Evolutionary conservation across 768 basidiomycete genomes (phyloP).

Genomic region (Boletellus ananas): DNA sequence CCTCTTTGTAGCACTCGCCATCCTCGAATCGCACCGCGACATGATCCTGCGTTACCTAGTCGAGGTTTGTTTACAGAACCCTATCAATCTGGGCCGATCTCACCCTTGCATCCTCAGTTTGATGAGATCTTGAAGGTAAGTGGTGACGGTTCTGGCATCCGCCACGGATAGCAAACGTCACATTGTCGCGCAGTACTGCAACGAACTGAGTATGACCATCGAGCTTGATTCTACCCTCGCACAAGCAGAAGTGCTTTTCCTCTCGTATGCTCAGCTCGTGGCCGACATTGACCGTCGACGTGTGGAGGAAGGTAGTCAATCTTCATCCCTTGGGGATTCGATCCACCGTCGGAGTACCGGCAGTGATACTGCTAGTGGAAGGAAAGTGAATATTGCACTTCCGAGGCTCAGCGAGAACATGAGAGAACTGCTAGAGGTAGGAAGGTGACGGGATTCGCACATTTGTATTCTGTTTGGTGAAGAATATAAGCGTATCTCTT

Average conservation of each 20-base stretch:
- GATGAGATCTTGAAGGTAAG: slow-evolving; percentile 41
- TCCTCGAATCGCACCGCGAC: slow-evolving; percentile 92
- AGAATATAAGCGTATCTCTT: slow-evolving; percentile 1
- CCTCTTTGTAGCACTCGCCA: slow-evolving; percentile 91
- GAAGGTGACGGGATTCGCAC: slow-evolving; percentile 26
- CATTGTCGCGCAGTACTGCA: slow-evolving; percentile 63
- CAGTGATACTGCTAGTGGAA: slow-evolving; percentile 6
- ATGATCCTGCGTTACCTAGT: slow-evolving; percentile 93
- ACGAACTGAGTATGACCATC: slow-evolving; percentile 93
- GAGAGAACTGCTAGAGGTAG: slow-evolving; percentile 52
- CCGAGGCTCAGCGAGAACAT: slow-evolving; percentile 60
- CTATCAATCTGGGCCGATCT: not conserved
- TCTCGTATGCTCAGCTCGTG: slow-evolving; percentile 85
- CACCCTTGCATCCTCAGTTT: slow-evolving; percentile 48
- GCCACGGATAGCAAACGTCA: slow-evolving; percentile 1
- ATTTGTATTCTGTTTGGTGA: slow-evolving; percentile 1
- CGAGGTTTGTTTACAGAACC: slow-evolving; percentile 55
- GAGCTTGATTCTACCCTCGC: slow-evolving; percentile 94
- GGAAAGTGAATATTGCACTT: slow-evolving; percentile 34
- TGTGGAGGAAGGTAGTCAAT: slow-evolving; percentile 45
- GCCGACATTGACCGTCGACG: slow-evolving; percentile 83
- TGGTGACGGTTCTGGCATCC: not conserved
- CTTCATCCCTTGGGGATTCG: slow-evolving; percentile 23
- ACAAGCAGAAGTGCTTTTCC: slow-evolving; percentile 95
- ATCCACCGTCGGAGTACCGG: slow-evolving; percentile 32